Base-by-base conservation (phyloP, 140 eudicot genomes). In the Eryngium alpinum region DNA sequence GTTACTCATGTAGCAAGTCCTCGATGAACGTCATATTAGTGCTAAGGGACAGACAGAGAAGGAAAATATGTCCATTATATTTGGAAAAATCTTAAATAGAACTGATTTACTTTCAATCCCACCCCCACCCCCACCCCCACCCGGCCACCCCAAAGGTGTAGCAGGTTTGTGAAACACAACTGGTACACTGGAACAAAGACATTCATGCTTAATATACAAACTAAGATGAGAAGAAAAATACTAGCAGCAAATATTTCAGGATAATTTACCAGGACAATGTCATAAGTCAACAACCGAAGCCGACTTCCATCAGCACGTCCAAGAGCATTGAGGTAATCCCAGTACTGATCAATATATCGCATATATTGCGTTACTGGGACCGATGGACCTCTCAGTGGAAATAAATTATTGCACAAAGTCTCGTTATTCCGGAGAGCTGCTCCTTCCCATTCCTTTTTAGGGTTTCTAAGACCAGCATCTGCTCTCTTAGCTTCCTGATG, bases 401-500 rank as follows among this genome's bases (percentile, higher is more conserved):
- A 96, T 13, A 96, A 80, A 79, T 94, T 91, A 85, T 96, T 96
- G 81, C 99, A 96, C 74, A 96, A 96, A 1, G 99, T 96, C 82
- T 93, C 99, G 21, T 90, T 96, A 84, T 96, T 96, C 81, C 99
- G 86, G 29, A 96, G 98, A 72, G 97, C 93, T 9, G 99, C 99
- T 14, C 99, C 99, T 59, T 96, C 99, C 99, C 99, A 96, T 82
- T 96, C 99, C 85, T 96, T 96, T 80, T 96, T 96, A 1, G 99
- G 99, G 75, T 33, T 89, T 75, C 85, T 93, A 9, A 96, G 88
- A 34, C 96, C 97, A 57, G 99, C 99, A 81, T 96, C 99, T 10
- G 99, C 97, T 82, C 99, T 86, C 86, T 96, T 96, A 62, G 99
- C 99, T 86, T 96, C 99, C 75, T 96, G 99, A 88, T 96, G 99